phyloP scores from a whole-genome alignment of 2,329 filamentous ascomycete genomes.

The Pestalotiopsis sp. region DNA sequence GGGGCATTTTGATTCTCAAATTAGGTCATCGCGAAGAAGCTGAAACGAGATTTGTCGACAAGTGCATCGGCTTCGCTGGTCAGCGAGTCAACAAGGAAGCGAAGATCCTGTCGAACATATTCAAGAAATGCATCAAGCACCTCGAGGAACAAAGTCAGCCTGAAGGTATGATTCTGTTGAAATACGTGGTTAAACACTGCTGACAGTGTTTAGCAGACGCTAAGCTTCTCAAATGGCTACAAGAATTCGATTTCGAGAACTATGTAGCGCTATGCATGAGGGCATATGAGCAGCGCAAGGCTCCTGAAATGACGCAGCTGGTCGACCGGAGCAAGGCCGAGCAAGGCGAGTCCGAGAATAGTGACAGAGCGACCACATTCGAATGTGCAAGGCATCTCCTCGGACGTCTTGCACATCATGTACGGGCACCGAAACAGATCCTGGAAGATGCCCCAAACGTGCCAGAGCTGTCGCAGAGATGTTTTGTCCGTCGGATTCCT shows the following conservation, averaged over 20 bases:
- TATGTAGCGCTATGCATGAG: neutral
- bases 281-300: slow-evolving; percentile 10
- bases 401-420: slow-evolving; percentile 46
- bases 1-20: slow-evolving; percentile 8
- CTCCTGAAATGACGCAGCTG: slow-evolving; percentile 1
- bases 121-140: neutral
- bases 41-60: slow-evolving; percentile 21
- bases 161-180: slow-evolving; percentile 1
- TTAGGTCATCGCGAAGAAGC: neutral
- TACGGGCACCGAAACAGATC: slow-evolving; percentile 41
- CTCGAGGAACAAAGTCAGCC: neutral
- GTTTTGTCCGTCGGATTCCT: slow-evolving; percentile 27
- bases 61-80: slow-evolving; percentile 23
- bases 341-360: neutral
- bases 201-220: neutral
- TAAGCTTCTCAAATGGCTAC: neutral
- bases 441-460: slow-evolving; percentile 35
- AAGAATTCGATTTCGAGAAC: neutral
- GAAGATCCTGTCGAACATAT: neutral
- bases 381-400: slow-evolving; percentile 40
- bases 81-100: slow-evolving; percentile 19
- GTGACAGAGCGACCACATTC: slow-evolving; percentile 23
- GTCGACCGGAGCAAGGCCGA: neutral
- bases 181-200: neutral
- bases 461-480: slow-evolving; percentile 33